A percentile compares a stretch with the other conserved stretches of the same genome.
phyloP scores from a whole-genome alignment of 106 monocot genomes.

The Allium cepa region DNA sequence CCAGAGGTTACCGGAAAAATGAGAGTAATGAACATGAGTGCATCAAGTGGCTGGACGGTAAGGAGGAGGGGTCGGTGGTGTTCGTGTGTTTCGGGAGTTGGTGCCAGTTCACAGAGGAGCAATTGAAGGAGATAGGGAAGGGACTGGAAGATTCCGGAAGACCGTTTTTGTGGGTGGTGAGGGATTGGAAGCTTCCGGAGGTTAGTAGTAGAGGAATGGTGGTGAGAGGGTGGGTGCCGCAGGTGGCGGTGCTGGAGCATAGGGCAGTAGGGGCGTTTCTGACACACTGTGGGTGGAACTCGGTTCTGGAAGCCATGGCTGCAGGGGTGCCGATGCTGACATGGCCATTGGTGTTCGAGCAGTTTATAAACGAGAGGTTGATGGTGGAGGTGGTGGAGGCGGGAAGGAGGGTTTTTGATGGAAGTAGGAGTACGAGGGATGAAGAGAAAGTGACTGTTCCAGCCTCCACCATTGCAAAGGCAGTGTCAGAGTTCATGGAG shows the following conservation, averaged over 20 bases:
- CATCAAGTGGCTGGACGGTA: conserved; percentile 24
- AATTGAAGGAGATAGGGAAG: neutral
- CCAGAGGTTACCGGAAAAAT: neutral
- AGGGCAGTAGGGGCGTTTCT: conserved; percentile 44
- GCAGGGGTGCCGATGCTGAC: conserved; percentile 27
- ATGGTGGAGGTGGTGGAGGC: conserved; percentile 1
- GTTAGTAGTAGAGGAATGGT: conserved; percentile 9
- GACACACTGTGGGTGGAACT: conserved; percentile 74
- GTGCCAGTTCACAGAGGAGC: conserved; percentile 19
- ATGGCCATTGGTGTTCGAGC: conserved; percentile 21
- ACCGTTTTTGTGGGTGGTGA: conserved; percentile 15
- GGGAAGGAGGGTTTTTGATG: neutral
- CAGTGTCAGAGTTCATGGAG: neutral
- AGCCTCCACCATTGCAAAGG: neutral
- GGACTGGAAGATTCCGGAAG: conserved; percentile 11
- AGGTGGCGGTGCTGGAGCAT: conserved; percentile 36
- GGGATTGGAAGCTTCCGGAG: neutral
- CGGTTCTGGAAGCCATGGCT: conserved; percentile 31
- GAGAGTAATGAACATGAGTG: neutral
- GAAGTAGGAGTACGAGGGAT: neutral
- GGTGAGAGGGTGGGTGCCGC: conserved; percentile 48
- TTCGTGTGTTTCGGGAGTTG: conserved; percentile 45
- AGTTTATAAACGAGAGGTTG: conserved; percentile 26
- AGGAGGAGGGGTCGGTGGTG: conserved; percentile 22
- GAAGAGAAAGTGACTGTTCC: conserved; percentile 5